A percentile compares a stretch with the other conserved stretches of the same genome.
These are phyloP conservation scores for Penicillium sp. DNA, from an alignment of 2,329 filamentous ascomycete species.

Conservation along the genomic window DNA sequence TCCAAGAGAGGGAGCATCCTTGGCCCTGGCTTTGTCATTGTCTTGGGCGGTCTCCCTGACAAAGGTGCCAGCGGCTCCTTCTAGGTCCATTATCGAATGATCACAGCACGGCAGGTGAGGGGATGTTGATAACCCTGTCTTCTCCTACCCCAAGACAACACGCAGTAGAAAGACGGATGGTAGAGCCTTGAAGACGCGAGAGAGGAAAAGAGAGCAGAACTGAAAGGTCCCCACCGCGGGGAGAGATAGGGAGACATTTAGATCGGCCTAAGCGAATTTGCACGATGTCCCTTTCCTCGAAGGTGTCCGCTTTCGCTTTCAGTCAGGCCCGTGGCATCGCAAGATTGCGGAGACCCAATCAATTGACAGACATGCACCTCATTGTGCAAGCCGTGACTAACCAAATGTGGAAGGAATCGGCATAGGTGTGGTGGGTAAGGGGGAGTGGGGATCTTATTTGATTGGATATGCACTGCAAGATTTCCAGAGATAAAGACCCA, in stretches of 20 bases:
- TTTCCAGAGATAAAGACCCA: no score
- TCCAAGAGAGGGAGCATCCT: slow-evolving; percentile 8
- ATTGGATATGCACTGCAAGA: neutral
- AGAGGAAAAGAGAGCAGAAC: neutral
- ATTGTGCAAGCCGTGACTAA: neutral
- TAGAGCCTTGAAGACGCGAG: slow-evolving; percentile 8
- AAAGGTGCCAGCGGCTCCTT: slow-evolving; percentile 4
- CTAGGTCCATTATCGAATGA: slow-evolving; percentile 8
- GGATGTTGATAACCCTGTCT: neutral
- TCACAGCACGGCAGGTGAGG: neutral
- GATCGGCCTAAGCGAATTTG: neutral
- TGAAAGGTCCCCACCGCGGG: neutral
- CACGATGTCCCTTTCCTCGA: neutral
- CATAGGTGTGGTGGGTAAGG: neutral
- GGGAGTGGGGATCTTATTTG: neutral
- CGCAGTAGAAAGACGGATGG: neutral
- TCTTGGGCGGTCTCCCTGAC: neutral
- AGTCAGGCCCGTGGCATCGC: neutral
- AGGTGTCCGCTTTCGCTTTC: neutral
- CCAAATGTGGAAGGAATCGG: neutral
- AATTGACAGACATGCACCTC: neutral
- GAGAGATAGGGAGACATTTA: neutral
- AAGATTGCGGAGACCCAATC: neutral
- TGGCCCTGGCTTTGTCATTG: slow-evolving; percentile 2
- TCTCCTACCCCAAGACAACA: neutral